phyloP scores from a whole-genome alignment of 768 basidiomycete genomes.

The Tylopilus rubrobrunneus region DNA sequence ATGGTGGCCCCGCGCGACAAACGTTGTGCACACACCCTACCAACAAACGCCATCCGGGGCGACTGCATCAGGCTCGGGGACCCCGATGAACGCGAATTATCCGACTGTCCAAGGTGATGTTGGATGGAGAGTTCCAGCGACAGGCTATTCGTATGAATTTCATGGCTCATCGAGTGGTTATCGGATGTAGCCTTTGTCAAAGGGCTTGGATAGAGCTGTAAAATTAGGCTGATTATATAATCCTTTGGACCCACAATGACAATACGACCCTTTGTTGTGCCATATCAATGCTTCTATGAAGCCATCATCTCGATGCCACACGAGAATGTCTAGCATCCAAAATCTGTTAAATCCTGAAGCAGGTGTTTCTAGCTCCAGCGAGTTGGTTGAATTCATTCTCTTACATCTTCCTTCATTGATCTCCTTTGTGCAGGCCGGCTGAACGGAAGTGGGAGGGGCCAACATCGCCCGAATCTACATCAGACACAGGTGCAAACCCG shows the following conservation, averaged over 20 bases:
- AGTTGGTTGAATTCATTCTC: conserved; percentile 33
- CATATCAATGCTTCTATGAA: conserved; percentile 8
- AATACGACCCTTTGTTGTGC: conserved; percentile 5
- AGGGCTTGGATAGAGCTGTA: not conserved
- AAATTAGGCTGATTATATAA: conserved; percentile 23
- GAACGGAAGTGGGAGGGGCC: conserved; percentile 27
- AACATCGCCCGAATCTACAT: conserved; percentile 33
- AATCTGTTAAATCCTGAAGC: conserved; percentile 56
- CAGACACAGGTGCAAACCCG: conserved; percentile 31
- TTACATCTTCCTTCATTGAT: conserved; percentile 11
- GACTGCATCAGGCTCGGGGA: conserved; percentile 1
- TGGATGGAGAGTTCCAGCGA: conserved; percentile 18
- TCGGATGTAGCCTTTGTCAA: conserved; percentile 11
- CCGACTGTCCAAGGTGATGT: conserved; percentile 8
- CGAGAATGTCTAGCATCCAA: conserved; percentile 51
- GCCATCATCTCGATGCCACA: conserved; percentile 3
- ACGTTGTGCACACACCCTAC: conserved; percentile 13
- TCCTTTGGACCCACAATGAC: conserved; percentile 32
- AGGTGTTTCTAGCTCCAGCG: conserved; percentile 23
- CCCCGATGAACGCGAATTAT: conserved; percentile 18
- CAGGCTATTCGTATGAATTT: conserved; percentile 1
- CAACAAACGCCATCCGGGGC: conserved; percentile 6
- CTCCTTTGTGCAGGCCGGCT: conserved; percentile 28
- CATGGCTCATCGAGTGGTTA: conserved; percentile 18
- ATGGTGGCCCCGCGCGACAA: conserved; percentile 54